Evolutionary conservation across 768 basidiomycete species (phyloP), one percentile per base, ranked within the genome.

Genomic region (Lentinula detonsa): DNA sequence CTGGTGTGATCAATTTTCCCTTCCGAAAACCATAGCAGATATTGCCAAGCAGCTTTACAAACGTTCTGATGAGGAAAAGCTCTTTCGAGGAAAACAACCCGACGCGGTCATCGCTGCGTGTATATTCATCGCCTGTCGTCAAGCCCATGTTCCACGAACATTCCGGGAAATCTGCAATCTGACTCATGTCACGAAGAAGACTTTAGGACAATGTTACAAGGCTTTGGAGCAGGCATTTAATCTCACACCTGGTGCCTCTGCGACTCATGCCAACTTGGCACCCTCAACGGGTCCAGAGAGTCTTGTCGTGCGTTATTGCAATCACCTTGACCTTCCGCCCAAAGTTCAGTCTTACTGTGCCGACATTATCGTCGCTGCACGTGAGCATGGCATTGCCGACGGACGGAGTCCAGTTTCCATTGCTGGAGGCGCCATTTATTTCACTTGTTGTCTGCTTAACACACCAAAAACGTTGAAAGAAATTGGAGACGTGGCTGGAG

Each of bases 1-100:
- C 74, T 93, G 93, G 91, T 97, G 94, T 76, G 96, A 98, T 70
- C 88, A 90, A 67, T 97, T 98, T 75, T 93, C 91, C 45, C 82
- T 98, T 11, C 93, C 94, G 0, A 93, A 93, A 74, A 91, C 88
- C 35, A 95, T 98, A 71, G 88, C 87, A 82, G 93, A 97, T 69
- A 94, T 94, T 63, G 95, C 95, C 53, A 97, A 98, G 74, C 95
- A 97, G 76, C 80, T 98, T 8, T 98, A 95, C 81, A 97, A 96
- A 75, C 91, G 95, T 49, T 92, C 93, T 18, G 94, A 97, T 73
- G 96, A 98, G 73, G 95, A 96, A 72, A 93, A 94, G 71, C 81
- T 95, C 23, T 80, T 96, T 3, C 88, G 91, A 51, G 93, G 93
- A 37, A 98, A 98, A 72, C 90, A 90, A 1, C 82, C 93, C 65